phyloP scores from a whole-genome alignment of 495 filamentous ascomycete species.

The Talaromyces thailandensis region DNA sequence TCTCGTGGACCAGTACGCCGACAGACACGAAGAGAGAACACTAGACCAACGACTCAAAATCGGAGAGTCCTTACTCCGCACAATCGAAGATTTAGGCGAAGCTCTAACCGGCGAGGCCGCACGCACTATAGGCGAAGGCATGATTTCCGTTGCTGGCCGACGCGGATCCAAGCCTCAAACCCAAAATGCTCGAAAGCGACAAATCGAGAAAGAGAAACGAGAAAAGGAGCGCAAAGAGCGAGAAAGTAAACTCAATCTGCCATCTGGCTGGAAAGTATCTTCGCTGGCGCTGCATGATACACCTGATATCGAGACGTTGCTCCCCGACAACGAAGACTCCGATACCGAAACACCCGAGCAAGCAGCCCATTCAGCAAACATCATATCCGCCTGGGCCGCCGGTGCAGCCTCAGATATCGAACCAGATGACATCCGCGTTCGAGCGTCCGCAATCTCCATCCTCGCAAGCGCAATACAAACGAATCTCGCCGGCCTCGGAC shows the following conservation, averaged over 20 bases:
- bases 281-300: conserved; percentile 7
- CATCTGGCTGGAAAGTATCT: conserved; percentile 25
- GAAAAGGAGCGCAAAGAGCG: conserved; percentile 26
- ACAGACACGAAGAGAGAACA: conserved; percentile 44
- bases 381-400: conserved; percentile 66
- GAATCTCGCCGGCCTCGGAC: conserved; percentile 52
- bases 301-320: conserved; percentile 30
- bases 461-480: conserved; percentile 57
- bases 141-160: conserved; percentile 59
- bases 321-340: conserved; percentile 27
- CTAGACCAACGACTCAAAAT: conserved; percentile 63
- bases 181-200: conserved; percentile 41
- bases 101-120: conserved; percentile 51
- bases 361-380: conserved; percentile 47
- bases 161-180: conserved; percentile 46
- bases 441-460: conserved; percentile 70
- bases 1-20: conserved; percentile 61
- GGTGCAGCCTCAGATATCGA: conserved; percentile 42
- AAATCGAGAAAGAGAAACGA: conserved; percentile 37
- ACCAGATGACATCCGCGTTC: conserved; percentile 67
- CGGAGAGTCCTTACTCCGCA: conserved; percentile 63
- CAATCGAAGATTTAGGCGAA: conserved; percentile 56
- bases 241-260: conserved; percentile 13
- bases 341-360: conserved; percentile 38
- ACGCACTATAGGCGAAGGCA: conserved; percentile 46